phyloP scores from a whole-genome alignment of 345 rosid genomes.

The Erodium maritimum region DNA sequence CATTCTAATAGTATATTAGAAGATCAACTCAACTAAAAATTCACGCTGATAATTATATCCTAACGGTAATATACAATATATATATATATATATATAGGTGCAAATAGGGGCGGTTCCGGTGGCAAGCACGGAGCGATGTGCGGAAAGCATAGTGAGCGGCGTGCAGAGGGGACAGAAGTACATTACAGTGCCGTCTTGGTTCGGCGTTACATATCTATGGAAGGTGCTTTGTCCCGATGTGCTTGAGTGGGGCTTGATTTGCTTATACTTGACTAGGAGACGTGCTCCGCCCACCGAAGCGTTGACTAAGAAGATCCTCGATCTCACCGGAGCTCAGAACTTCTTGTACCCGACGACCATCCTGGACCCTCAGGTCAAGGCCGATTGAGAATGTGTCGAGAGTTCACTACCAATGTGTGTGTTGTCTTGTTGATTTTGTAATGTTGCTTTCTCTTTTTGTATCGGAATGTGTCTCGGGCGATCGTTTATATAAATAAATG shows the following conservation, averaged over 20 bases:
- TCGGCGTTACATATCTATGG: slow-evolving; percentile 19
- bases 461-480: no score
- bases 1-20: no score
- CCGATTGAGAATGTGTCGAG: slow-evolving; percentile 1
- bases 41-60: no score
- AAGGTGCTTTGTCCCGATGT: slow-evolving; percentile 41
- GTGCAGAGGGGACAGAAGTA: slow-evolving; percentile 34
- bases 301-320: background rate
- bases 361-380: slow-evolving; percentile 2
- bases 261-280: background rate
- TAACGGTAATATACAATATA: no score
- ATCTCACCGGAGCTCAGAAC: slow-evolving; percentile 11
- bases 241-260: slow-evolving; percentile 18
- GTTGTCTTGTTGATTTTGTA: background rate
- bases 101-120: slow-evolving; percentile 11
- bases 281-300: no score
- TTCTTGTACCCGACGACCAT: slow-evolving; percentile 9
- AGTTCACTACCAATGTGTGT: background rate
- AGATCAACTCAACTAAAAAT: no score
- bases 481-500: no score
- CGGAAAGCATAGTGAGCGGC: slow-evolving; percentile 32
- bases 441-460: no score
- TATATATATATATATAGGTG: no score
- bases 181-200: slow-evolving; percentile 34
- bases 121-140: slow-evolving; percentile 15